phyloP scores from a whole-genome alignment of 1,139 yeast genomes.

The Diutina catenulata region DNA sequence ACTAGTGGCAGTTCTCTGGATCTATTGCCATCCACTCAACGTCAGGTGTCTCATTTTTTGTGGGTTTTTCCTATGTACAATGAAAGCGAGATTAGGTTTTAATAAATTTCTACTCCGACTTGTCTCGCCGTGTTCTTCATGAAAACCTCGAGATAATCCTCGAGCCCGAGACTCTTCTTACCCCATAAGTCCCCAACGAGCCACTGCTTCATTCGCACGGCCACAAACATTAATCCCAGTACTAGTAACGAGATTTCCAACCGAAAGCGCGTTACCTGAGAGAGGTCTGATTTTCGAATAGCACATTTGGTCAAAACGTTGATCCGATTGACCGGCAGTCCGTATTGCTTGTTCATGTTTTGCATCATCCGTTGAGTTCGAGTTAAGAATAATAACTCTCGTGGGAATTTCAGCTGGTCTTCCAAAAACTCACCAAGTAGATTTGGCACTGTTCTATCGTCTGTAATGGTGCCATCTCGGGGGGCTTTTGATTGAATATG shows the following conservation, averaged over 20 bases:
- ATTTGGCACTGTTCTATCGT: conserved; percentile 3
- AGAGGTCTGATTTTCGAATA: conserved; percentile 8
- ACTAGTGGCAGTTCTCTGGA: too few relatives aligned
- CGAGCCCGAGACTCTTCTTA: conserved; percentile 28
- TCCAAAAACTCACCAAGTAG: conserved; percentile 28
- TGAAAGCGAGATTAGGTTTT: too few relatives aligned
- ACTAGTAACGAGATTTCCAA: conserved; percentile 26
- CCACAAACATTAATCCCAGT: conserved; percentile 31
- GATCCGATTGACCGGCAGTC: conserved; percentile 64
- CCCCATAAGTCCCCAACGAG: conserved; percentile 21
- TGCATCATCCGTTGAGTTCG: conserved; percentile 69
- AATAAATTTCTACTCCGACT: conserved; percentile 31
- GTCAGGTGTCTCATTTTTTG: too few relatives aligned
- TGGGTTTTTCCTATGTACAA: too few relatives aligned
- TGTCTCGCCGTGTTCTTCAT: conserved; percentile 30
- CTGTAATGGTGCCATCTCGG: conserved; percentile 7
- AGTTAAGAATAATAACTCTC: conserved; percentile 52
- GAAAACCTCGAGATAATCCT: conserved; percentile 34
- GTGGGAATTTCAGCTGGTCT: conserved; percentile 57
- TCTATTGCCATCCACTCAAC: too few relatives aligned
- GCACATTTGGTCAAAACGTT: conserved; percentile 52
- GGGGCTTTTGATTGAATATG: conserved; percentile 15
- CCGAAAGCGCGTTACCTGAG: background rate
- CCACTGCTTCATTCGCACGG: conserved; percentile 29
- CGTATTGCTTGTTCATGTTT: conserved; percentile 51